A percentile compares a stretch with the other conserved stretches of the same genome.
Conservation (phyloP, 139 green algal genomes). For the Micractinium sp. region DNA sequence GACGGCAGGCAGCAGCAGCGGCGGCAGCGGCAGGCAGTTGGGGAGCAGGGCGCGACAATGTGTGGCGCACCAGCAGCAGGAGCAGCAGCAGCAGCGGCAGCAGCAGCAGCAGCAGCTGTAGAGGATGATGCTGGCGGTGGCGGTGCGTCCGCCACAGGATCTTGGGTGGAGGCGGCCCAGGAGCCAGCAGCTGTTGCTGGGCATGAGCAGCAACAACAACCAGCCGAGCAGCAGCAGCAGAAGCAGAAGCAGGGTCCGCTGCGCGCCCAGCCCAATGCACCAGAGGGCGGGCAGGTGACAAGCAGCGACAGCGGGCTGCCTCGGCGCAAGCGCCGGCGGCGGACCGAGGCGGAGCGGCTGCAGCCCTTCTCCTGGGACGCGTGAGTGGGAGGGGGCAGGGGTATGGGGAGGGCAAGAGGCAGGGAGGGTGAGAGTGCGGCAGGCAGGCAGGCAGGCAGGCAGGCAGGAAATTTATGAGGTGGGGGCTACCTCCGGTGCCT, state of each 20-base stretch:
- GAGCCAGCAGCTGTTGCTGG: neutral
- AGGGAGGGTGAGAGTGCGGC: neutral
- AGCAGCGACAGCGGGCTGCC: neutral
- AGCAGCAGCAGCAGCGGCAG: no score
- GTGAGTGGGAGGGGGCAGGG: neutral
- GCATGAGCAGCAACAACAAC: neutral
- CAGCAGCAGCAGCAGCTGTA: no score
- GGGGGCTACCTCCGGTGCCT: no score
- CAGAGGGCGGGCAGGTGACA: neutral
- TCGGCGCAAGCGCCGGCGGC: neutral
- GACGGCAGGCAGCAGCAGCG: no score
- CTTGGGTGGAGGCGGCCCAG: no score
- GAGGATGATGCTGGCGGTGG: no score
- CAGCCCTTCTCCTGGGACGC: neutral
- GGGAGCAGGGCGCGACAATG: no score
- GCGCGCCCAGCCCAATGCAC: neutral
- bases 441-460: no score
- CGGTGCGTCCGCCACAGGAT: no score
- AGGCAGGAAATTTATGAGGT: no score
- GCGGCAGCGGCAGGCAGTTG: no score
- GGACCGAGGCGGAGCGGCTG: conserved; percentile 8
- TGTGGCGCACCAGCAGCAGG: no score
- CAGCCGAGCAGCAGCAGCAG: neutral
- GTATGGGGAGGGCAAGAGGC: neutral
- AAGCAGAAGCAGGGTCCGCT: neutral